Evolutionary conservation across 176 grass and related monocot species (phyloP).

Genomic region (Carex scoparia): DNA sequence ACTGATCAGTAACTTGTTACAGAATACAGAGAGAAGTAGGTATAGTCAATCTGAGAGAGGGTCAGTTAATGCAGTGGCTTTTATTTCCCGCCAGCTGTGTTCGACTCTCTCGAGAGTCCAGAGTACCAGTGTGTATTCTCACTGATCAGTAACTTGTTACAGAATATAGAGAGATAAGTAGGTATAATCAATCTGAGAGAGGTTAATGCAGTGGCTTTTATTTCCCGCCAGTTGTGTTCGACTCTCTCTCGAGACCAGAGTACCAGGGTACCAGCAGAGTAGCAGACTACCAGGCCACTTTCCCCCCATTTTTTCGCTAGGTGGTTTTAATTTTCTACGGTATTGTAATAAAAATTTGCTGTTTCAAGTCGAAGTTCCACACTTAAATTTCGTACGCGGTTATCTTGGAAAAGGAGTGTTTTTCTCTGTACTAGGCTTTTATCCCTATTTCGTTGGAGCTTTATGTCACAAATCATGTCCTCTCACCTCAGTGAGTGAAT

Average conservation of each 20-base stretch:
- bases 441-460: not conserved
- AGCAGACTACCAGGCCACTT: not conserved
- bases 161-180: not conserved
- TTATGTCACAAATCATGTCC: not conserved
- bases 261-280: not conserved
- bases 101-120: not conserved
- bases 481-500: not conserved
- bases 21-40: not conserved
- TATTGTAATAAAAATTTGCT: not conserved
- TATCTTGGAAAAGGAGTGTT: not conserved
- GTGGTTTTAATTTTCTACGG: not conserved
- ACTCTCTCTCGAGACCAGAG: not conserved
- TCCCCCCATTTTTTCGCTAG: not conserved
- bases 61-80: not conserved
- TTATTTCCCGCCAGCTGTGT: slow-evolving; percentile 14
- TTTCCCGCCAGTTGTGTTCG: slow-evolving; percentile 12
- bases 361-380: not conserved
- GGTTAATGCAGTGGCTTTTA: slow-evolving; percentile 1
- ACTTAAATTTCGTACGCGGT: not conserved
- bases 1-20: not conserved
- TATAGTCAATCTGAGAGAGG: not conserved
- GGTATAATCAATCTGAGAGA: not conserved
- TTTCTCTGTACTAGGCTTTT: not conserved
- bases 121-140: too few relatives aligned
- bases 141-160: not conserved